phyloP scores from a whole-genome alignment of 2,329 filamentous ascomycete species.

The Aspergillus phoenicis region DNA sequence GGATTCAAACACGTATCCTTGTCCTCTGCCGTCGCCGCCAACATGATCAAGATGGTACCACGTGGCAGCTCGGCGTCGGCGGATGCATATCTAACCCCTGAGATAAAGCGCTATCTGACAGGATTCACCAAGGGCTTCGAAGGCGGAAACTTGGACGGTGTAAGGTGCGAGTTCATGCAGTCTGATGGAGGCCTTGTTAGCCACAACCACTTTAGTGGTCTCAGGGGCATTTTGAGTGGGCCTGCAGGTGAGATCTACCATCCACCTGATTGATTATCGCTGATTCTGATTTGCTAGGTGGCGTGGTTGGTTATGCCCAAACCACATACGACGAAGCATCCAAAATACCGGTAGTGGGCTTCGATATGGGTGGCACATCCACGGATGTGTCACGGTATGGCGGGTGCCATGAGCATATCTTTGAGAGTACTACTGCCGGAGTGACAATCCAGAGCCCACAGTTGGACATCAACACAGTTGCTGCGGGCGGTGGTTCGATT shows the following conservation, averaged over 20 bases:
- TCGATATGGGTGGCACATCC: conserved; percentile 92
- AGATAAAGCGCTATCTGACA: conserved; percentile 52
- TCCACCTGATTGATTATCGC: background rate
- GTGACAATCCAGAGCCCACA: conserved; percentile 91
- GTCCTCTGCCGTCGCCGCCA: conserved; percentile 61
- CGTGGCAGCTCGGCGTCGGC: conserved; percentile 72
- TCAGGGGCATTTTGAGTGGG: conserved; percentile 82
- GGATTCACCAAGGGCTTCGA: background rate
- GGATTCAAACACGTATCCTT: conserved; percentile 72
- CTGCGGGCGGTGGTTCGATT: conserved; percentile 69
- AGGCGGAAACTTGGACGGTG: background rate
- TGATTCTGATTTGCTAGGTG: conserved; percentile 36
- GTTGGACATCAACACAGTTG: conserved; percentile 90
- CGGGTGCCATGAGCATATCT: conserved; percentile 94
- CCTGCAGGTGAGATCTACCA: conserved; percentile 63
- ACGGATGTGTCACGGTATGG: conserved; percentile 88
- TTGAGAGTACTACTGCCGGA: conserved; percentile 87
- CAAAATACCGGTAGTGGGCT: conserved; percentile 77
- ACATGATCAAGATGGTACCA: conserved; percentile 75
- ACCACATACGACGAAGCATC: conserved; percentile 71
- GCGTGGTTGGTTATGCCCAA: conserved; percentile 87
- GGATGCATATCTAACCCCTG: conserved; percentile 74
- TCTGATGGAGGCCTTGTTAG: conserved; percentile 69
- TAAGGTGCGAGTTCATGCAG: conserved; percentile 48
- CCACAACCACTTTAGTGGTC: conserved; percentile 67